These are phyloP conservation scores for Aspergillus vadensis DNA, from an alignment of 2,329 filamentous ascomycete genomes.

Conservation along the genomic window DNA sequence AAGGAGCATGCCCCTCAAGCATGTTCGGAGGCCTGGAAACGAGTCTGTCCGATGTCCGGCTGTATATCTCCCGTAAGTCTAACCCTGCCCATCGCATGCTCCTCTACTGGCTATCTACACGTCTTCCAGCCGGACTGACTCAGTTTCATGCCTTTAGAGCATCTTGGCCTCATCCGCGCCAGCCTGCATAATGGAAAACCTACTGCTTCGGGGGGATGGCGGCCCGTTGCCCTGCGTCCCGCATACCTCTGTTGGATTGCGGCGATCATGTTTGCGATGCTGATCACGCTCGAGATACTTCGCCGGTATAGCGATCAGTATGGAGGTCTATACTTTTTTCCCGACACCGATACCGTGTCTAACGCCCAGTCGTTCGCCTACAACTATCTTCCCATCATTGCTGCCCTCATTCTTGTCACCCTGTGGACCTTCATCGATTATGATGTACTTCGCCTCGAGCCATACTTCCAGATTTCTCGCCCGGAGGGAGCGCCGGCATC, in stretches of 20 bases:
- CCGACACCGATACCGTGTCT: slow-evolving; percentile 33
- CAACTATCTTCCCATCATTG: slow-evolving; percentile 47
- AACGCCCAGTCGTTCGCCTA: slow-evolving; percentile 34
- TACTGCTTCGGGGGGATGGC: slow-evolving; percentile 27
- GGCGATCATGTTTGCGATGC: slow-evolving; percentile 27
- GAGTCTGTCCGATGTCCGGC: slow-evolving; percentile 19
- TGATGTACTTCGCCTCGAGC: slow-evolving; percentile 53
- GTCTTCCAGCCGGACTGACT: background rate
- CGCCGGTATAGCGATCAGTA: slow-evolving; percentile 33
- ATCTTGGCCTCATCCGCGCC: slow-evolving; percentile 12
- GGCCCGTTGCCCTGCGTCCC: slow-evolving; percentile 36
- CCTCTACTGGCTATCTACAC: background rate
- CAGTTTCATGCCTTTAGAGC: slow-evolving; percentile 7
- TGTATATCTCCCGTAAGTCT: slow-evolving; percentile 16
- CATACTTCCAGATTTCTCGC: slow-evolving; percentile 47
- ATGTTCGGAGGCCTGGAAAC: slow-evolving; percentile 20
- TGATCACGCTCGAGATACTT: slow-evolving; percentile 31
- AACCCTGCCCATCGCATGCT: background rate
- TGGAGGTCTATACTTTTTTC: slow-evolving; percentile 34
- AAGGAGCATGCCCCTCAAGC: slow-evolving; percentile 20
- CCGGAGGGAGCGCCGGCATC: slow-evolving; percentile 36
- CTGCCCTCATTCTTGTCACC: slow-evolving; percentile 50
- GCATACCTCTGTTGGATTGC: slow-evolving; percentile 29
- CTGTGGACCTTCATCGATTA: slow-evolving; percentile 54
- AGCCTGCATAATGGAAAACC: slow-evolving; percentile 12